Evolutionary conservation across 352 stramenopile genomes (phyloP).

Genomic region (Pythium guiyangense): DNA sequence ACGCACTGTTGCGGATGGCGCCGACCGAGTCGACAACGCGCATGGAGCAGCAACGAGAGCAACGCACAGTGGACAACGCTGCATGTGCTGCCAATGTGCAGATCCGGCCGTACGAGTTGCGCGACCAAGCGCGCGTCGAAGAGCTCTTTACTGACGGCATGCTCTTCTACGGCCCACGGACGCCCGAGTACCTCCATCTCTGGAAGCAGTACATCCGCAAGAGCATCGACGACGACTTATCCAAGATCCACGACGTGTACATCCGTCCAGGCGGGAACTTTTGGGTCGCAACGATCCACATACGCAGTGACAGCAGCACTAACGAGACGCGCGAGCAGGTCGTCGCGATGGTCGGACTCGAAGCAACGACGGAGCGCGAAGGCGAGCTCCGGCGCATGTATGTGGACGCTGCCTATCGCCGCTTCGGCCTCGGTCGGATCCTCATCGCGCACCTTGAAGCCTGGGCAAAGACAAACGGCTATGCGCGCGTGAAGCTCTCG

Average conservation of each 20-base stretch:
- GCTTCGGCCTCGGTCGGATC: conserved; percentile 28
- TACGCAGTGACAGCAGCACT: too few relatives aligned
- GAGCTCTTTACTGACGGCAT: too few relatives aligned
- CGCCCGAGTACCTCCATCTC: too few relatives aligned
- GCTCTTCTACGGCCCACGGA: too few relatives aligned
- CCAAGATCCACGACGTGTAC: conserved; percentile 3
- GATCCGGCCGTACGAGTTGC: too few relatives aligned
- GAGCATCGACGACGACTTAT: conserved; percentile 5
- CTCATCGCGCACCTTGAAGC: conserved; percentile 33
- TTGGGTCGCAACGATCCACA: conserved; percentile 24
- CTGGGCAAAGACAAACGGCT: conserved; percentile 29
- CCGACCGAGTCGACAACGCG: too few relatives aligned
- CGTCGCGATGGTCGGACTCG: conserved; percentile 35
- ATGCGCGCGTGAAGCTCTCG: conserved; percentile 22
- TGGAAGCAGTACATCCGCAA: conserved; percentile 2
- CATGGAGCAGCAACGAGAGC: too few relatives aligned
- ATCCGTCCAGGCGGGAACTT: conserved; percentile 27
- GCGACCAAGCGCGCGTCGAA: too few relatives aligned
- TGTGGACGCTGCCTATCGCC: conserved; percentile 25
- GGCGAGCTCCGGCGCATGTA: conserved; percentile 47
- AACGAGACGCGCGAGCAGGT: too few relatives aligned
- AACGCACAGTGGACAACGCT: too few relatives aligned
- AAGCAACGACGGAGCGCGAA: conserved; percentile 15
- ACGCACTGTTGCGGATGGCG: too few relatives aligned
- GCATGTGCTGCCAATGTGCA: too few relatives aligned